Base-by-base conservation (phyloP, 768 basidiomycete genomes). In the Lentinula detonsa region DNA sequence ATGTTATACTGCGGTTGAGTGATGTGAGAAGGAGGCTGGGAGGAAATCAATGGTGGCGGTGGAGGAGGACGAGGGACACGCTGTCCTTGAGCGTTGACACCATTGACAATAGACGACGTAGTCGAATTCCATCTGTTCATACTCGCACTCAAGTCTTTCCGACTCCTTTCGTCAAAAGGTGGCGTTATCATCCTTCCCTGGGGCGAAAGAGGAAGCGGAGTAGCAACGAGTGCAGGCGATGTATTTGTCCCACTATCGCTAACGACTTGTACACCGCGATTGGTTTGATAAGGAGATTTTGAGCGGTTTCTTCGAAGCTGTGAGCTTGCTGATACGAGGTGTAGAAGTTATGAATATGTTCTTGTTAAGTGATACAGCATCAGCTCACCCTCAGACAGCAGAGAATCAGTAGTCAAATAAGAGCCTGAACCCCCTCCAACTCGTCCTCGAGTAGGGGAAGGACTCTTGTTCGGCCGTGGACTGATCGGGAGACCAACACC, bases 111-210 rank as follows among this genome's bases (percentile, higher is more conserved):
- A 11, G 55, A 42, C 28, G 55, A 56, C 5, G 55, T 33, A 15
- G 55, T 56, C 9, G 55, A 56, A 21, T 56, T 56, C 37, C 37
- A 43, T 43, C 55, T 56, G 39, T 56, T 43, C 40, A 56, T 56
- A 15, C 11, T n/a, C 23, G 5, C 21, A 28, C 55, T 16, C 18
- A 21, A 18, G 10, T 40, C 53, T 18, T 54, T 54, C 18, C 53
- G 34, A 11, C 5, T 28, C 40, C 15, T 43, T 33, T 33, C 23
- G 23, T 42, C 40, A n/a, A 28, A 15, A n/a, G n/a, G 8, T 4
- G 23, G 15, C 4, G 15, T 40, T 5, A 15, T 13, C 10, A 28
- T n/a, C 13, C 37, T 39, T 39, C 37, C 13, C n/a, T 42, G 42
- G n/a, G 37, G 53, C 1, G 53, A 45, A 5, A 40, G 40, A 45